Evolutionary conservation across 331 rosid species (phyloP), one percentile per base, ranked within the genome.

Genomic region (Telfairia occidentalis): DNA sequence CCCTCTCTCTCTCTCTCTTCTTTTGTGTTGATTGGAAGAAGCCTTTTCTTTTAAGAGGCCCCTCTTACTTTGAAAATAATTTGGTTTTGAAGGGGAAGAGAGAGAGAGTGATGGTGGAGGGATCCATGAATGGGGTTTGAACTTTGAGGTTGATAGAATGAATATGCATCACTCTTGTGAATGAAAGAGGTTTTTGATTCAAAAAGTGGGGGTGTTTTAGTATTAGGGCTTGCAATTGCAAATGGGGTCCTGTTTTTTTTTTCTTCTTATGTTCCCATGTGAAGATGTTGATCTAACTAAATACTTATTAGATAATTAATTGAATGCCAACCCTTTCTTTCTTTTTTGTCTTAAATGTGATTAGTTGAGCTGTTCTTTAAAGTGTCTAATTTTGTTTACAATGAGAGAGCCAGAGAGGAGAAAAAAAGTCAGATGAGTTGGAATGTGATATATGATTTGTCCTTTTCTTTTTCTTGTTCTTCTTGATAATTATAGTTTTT

Each of bases 81-180:
- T 83, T 45, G 28, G 66, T 60, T 71, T 63, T 75, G 48, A 71
- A 73, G 79, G 71, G 69, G 75, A 52, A 32, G 38, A 12, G 34
- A 77, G 80, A 83, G 83, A 46, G 78, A 78, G 75, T 72, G 75
- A 18, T 84, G 85, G 89, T 88, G 96, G n/a, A n/a, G n/a, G 91
- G 94, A 87, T 86, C 91, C 92, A 88, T 81, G 79, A 49, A 86
- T 85, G 80, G 77, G n/a, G n/a, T n/a, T n/a, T n/a, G n/a, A n/a
- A n/a, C n/a, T 77, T 78, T 67, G 53, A 21, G 74, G 75, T 77
- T 73, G 77, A 76, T 73, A 79, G 81, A 76, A 82, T 81, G 70
- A 18, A 32, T 78, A 77, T 79, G 81, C 64, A 67, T 63, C 74
- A 42, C 38, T 57, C 82, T 78, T 83, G 67, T 78, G 79, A 65